Evolutionary conservation across 2,329 filamentous ascomycete genomes (phyloP), one percentile per base, ranked within the genome.

Genomic region (Colletotrichum phormii): DNA sequence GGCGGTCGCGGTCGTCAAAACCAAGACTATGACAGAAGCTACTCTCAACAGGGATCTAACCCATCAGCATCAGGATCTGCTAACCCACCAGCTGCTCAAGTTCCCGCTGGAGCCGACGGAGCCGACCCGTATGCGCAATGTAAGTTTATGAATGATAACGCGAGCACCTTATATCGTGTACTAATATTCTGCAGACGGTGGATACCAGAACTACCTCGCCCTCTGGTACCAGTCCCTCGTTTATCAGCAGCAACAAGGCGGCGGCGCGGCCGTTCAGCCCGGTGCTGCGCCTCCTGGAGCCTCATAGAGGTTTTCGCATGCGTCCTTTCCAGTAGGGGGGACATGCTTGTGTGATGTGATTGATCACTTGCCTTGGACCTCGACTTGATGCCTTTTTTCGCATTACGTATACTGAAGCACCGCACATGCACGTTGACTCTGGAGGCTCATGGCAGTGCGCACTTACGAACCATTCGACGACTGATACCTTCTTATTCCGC

Each of bases 201-300:
- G 94, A 73, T 96, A 96, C 82, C 89, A 95, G 77, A 92, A 92
- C 77, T 97, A 96, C 80, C 83, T 95, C 72, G 90, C 92, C 53
- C 87, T 95, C 77, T 97, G 94, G 94, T 95, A 95, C 84, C 91
- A 94, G 79, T 93, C 93, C 35, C 78, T 88, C 79, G 81, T 85
- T 79, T 83, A 83, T 75, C 83, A 85, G 77, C 84, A 83, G 72
- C 83, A 84, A 65, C 74, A 74, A 66, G 74, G 74, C 31, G 80
- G 81, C 72, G 81, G 82, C 74, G 79, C 83, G 76, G 81, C 81
- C 72, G 75, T 54, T 46, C 70, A 72, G 66, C 70, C 82, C 24
- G 57, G 68, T 57, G 37, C 71, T 69, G 51, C 75, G 67, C 64
- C 75, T 31, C 70, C 76, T 37, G 58, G 71, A 66, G 51, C 72